A percentile compares a stretch with the other conserved stretches of the same genome.
phyloP scores from a whole-genome alignment of 2,329 filamentous ascomycete species.

The Lasiodiplodia sp. region DNA sequence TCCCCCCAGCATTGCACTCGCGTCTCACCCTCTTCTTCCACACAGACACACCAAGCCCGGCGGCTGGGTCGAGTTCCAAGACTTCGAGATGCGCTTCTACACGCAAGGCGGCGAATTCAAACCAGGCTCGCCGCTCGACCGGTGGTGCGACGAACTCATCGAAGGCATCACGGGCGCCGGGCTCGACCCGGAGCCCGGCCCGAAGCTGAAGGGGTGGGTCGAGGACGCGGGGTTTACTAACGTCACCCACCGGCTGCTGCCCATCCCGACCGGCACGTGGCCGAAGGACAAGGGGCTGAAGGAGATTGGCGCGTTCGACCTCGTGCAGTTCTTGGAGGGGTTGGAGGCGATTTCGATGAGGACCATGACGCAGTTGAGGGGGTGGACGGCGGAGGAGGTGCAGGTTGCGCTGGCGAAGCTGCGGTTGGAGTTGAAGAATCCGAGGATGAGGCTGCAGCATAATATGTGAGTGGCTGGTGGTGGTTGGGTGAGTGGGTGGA shows the following conservation, averaged over 20 bases:
- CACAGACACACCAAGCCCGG: slow-evolving; percentile 45
- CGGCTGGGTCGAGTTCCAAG: slow-evolving; percentile 47
- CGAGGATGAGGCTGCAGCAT: slow-evolving; percentile 32
- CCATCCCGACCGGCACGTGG: slow-evolving; percentile 34
- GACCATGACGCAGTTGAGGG: slow-evolving; percentile 31
- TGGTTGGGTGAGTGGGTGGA: background rate
- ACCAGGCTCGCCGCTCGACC: slow-evolving; percentile 33
- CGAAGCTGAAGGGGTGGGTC: slow-evolving; percentile 42
- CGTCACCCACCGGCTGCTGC: slow-evolving; percentile 43
- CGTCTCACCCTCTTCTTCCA: background rate
- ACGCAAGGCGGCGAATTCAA: slow-evolving; percentile 7
- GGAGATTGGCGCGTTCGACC: slow-evolving; percentile 39
- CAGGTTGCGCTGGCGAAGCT: slow-evolving; percentile 37
- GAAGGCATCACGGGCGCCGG: background rate
- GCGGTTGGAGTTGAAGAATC: slow-evolving; percentile 34
- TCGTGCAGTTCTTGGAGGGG: slow-evolving; percentile 38
- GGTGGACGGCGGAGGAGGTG: slow-evolving; percentile 37
- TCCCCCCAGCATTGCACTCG: background rate
- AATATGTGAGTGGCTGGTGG: slow-evolving; percentile 34
- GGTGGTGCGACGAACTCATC: slow-evolving; percentile 29
- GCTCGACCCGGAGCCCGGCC: background rate
- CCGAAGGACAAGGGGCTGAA: slow-evolving; percentile 38
- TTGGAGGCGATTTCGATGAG: slow-evolving; percentile 37
- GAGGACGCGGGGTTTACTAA: slow-evolving; percentile 44
- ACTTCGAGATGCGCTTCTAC: slow-evolving; percentile 23